Evolutionary conservation across 164 flowering plant species (phyloP).

Genomic region (Cinnamomum micranthum): DNA sequence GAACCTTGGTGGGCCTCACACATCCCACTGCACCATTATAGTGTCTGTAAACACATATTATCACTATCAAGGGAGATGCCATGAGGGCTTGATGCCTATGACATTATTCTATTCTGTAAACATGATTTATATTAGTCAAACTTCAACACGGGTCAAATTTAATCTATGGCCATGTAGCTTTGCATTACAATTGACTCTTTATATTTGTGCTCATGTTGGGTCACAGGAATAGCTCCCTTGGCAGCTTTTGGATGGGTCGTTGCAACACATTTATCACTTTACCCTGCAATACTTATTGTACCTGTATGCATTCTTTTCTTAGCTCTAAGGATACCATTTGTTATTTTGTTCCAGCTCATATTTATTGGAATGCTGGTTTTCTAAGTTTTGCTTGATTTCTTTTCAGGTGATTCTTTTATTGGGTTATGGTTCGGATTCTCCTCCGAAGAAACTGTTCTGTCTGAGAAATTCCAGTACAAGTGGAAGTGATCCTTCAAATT

Average conservation of each 20-base stretch:
- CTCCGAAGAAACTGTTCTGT: constrained; percentile 73
- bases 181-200: background rate
- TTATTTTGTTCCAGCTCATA: background rate
- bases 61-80: background rate
- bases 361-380: background rate
- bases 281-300: constrained; percentile 69
- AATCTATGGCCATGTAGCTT: background rate
- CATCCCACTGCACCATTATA: too few species aligned
- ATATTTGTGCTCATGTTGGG: constrained; percentile 13
- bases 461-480: constrained; percentile 17
- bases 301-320: constrained; percentile 50
- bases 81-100: background rate
- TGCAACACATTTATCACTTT: constrained; percentile 87
- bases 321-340: background rate
- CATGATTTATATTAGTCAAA: background rate
- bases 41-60: too few species aligned
- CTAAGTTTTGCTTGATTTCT: constrained; percentile 3
- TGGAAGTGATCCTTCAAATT: constrained; percentile 24
- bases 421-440: constrained; percentile 82
- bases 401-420: constrained; percentile 66
- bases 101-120: background rate
- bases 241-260: constrained; percentile 96
- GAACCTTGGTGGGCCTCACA: too few species aligned
- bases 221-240: constrained; percentile 68
- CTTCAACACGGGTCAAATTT: background rate